Base-by-base conservation (phyloP, 2,329 filamentous ascomycete genomes). In the Arthroderma sp. region DNA sequence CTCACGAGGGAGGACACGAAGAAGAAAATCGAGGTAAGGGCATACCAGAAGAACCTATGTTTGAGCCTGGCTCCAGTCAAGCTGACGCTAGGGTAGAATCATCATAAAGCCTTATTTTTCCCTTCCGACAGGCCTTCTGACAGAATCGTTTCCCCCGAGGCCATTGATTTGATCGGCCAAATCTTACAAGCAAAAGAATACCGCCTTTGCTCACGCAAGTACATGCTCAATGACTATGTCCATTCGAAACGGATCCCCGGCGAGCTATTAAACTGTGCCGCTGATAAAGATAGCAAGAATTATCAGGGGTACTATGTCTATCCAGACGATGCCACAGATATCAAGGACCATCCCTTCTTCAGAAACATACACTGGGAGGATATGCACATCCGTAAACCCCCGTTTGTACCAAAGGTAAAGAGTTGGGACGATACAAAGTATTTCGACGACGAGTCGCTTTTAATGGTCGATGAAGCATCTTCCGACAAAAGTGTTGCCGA, bases 331-430 rank as follows among this genome's bases (percentile, higher is more conserved):
- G 88, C 85, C 1, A 78, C 84, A 51, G 87, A 95, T 45, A 93
- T 96, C 69, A 95, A 93, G 60, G 66, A 73, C 3, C 91, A 96
- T 63, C 76, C 78, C 7, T 96, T 89, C 74, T 96, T 96, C 67
- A 73, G 72, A 46, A 77, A 78, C 41, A 77, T 93, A 10, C 74
- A 77, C 1, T 96, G 86, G 91, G 77, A 83, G 9, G 75, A 74
- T 0, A 63, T 94, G 10, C 83, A 91, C 55, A 64, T 74, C 31
- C 73, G 77, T 45, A 68, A 69, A 6, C 88, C 89, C 0, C 88
- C 88, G 0, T 89, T 93, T 55, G 69, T 93, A 1, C 89, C 89
- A 0, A 73, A 78, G 6, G 79, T 95, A 27, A 70, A 70, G 34
- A 68, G 70, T 29, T 68, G 72, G 50, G 80, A 83, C 42, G 83